phyloP scores from a whole-genome alignment of 768 basidiomycete species.

The Boletus rex-veris region DNA sequence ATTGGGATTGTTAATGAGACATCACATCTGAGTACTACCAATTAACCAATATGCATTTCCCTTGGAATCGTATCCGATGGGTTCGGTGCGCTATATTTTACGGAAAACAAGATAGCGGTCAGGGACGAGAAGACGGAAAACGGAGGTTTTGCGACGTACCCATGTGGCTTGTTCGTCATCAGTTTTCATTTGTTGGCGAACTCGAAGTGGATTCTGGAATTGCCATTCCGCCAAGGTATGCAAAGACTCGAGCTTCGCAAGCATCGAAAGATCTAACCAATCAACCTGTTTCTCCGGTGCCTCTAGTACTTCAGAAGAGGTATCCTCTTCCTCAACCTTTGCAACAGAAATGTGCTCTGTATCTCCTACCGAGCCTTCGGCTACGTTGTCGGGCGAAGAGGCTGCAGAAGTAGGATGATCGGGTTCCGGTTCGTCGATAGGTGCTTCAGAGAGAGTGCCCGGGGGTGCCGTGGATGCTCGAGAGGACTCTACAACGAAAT shows the following conservation, averaged over 20 bases:
- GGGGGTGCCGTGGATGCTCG: slow-evolving; percentile 29
- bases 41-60: slow-evolving; percentile 84
- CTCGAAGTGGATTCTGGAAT: slow-evolving; percentile 70
- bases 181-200: slow-evolving; percentile 70
- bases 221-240: slow-evolving; percentile 81
- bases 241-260: slow-evolving; percentile 70
- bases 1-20: background rate
- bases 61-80: slow-evolving; percentile 79
- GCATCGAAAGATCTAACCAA: slow-evolving; percentile 71
- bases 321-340: slow-evolving; percentile 26
- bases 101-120: background rate
- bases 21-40: slow-evolving; percentile 47
- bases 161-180: slow-evolving; percentile 77
- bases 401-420: background rate
- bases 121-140: background rate
- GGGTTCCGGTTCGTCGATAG: slow-evolving; percentile 2
- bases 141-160: slow-evolving; percentile 45
- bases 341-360: background rate
- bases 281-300: slow-evolving; percentile 46
- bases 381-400: slow-evolving; percentile 5
- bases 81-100: slow-evolving; percentile 67
- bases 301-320: slow-evolving; percentile 11
- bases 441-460: slow-evolving; percentile 5
- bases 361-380: slow-evolving; percentile 1
- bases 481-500: slow-evolving; percentile 24